phyloP scores from a whole-genome alignment of 2,329 filamentous ascomycete species.

The Leptosphaerulina australis region DNA sequence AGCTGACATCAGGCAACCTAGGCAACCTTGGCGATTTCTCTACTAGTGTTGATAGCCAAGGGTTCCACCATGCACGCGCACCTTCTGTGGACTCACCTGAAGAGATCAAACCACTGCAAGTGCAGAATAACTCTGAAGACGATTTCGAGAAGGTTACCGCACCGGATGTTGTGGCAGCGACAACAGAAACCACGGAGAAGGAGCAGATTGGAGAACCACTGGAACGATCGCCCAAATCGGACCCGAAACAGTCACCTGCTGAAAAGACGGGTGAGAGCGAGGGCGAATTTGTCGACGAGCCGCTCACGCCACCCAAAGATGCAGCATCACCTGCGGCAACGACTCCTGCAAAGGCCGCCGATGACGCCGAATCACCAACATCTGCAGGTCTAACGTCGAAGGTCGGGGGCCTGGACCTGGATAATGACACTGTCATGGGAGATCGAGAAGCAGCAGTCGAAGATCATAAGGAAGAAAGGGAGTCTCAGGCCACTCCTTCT shows the following conservation, averaged over 20 bases:
- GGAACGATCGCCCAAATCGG: constrained; percentile 54
- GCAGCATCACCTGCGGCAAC: constrained; percentile 26
- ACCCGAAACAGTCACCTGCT: constrained; percentile 30
- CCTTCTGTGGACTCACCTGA: constrained; percentile 63
- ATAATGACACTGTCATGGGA: constrained; percentile 61
- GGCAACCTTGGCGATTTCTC: constrained; percentile 63
- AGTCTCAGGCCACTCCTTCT: constrained; percentile 45
- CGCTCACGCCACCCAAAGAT: constrained; percentile 64
- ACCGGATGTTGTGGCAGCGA: constrained; percentile 73
- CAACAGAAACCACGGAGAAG: constrained; percentile 61
- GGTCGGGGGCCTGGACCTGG: constrained; percentile 64
- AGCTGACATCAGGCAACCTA: constrained; percentile 64
- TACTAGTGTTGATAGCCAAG: constrained; percentile 59
- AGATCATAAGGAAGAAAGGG: constrained; percentile 27
- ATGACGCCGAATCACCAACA: constrained; percentile 54
- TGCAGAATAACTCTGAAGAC: constrained; percentile 82
- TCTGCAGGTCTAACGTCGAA: constrained; percentile 61
- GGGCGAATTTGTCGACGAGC: constrained; percentile 79
- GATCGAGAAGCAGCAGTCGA: constrained; percentile 34
- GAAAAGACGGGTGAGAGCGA: constrained; percentile 51
- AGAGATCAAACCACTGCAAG: constrained; percentile 72
- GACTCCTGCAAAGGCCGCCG: constrained; percentile 31
- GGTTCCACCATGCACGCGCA: constrained; percentile 57
- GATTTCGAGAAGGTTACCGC: constrained; percentile 89
- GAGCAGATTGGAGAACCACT: constrained; percentile 46